A percentile compares a stretch with the other conserved stretches of the same genome.
Conservation (phyloP, 805 yeast species). For the Groenewaldozyma salmanticensis region DNA sequence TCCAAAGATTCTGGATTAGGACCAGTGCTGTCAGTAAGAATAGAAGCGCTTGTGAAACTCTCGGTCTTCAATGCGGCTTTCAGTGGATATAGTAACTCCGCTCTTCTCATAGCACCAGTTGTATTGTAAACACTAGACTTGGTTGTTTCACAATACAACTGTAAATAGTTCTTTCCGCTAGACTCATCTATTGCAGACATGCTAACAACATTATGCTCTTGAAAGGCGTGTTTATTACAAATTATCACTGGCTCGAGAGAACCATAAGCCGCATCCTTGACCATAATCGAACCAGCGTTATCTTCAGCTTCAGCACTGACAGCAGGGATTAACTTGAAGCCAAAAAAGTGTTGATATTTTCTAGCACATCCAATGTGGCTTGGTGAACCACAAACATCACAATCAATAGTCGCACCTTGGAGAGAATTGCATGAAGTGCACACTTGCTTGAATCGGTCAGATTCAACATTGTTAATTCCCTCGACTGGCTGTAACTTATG, state of each 20-base stretch:
- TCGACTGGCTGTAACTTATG: slow-evolving; percentile 38
- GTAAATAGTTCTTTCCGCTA: slow-evolving; percentile 21
- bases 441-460: slow-evolving; percentile 26
- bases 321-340: slow-evolving; percentile 37
- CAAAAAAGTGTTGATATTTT: slow-evolving; percentile 36
- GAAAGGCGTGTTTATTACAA: slow-evolving; percentile 22
- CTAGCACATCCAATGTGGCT: slow-evolving; percentile 55
- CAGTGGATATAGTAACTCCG: slow-evolving; percentile 4
- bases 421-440: slow-evolving; percentile 38
- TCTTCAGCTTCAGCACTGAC: slow-evolving; percentile 1
- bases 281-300: slow-evolving; percentile 17
- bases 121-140: slow-evolving; percentile 11
- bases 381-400: slow-evolving; percentile 35
- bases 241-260: slow-evolving; percentile 22
- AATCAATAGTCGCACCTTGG: slow-evolving; percentile 40
- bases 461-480: slow-evolving; percentile 27
- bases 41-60: not conserved
- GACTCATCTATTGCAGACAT: slow-evolving; percentile 20
- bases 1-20: not conserved
- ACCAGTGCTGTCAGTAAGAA: not conserved
- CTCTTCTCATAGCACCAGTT: slow-evolving; percentile 12
- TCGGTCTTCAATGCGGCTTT: not conserved
- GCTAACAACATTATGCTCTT: too few species aligned
- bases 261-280: slow-evolving; percentile 17
- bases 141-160: slow-evolving; percentile 21